Base-by-base conservation (phyloP, 2,329 filamentous ascomycete genomes). In the Hymenoscyphus repandus region DNA sequence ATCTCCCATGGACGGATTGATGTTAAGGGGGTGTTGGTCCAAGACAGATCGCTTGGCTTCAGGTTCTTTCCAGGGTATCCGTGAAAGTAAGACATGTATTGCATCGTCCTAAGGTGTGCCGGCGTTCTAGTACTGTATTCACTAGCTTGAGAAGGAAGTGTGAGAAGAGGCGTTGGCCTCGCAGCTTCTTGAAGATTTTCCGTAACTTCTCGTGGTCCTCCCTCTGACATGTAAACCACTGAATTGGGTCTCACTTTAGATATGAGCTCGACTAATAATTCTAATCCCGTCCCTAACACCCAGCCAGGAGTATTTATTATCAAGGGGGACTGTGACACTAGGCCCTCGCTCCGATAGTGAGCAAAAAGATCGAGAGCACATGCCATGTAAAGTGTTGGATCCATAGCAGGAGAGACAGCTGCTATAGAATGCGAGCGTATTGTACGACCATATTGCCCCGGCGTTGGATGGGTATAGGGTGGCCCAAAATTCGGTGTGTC, bases 21-120 rank as follows among this genome's bases (percentile, higher is more conserved):
- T 1, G 79, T 79, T 7, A 91, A 68, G 0, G 85, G 71, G 0
- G 73, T 53, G 46, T 76, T 69, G 78, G 82, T 88, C 40, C 63
- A 66, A 44, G 47, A 56, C 53, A 55, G 38, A 45, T 37, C n/a
- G 3, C 52, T 53, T 51, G 22, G 4, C 4, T 4, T 27, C 22
- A 27, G 22, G 22, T 52, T 59, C 45, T 38, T 58, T 42, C 27
- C 48, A 36, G 53, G 42, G 15, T 67, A 62, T 9, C 72, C 57
- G 63, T 92, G 88, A 61, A 92, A 89, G 60, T 91, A 92, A 0
- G 86, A 84, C 75, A 90, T 83, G n/a, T 77, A 80, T 58, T 90
- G 86, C 85, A 92, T 90, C 5, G 78, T 76, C 45, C 86, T 73
- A 2, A 88, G 68, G 54, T 91, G 82, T 0, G 79, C 75, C 0